phyloP scores from a whole-genome alignment of 164 flowering plant species.

The Stephania yunnanensis region DNA sequence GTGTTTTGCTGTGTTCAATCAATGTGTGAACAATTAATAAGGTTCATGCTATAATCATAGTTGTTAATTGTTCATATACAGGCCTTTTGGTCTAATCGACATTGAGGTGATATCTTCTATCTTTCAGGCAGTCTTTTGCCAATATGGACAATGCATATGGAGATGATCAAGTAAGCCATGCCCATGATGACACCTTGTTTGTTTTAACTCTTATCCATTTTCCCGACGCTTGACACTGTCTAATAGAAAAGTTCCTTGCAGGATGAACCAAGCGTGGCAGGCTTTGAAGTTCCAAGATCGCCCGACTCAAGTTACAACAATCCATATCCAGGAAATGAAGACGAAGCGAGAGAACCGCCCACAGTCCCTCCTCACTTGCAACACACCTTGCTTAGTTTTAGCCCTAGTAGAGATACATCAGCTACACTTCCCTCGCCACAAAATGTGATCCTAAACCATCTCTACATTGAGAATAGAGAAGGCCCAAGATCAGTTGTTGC shows the following conservation, averaged over 20 bases:
- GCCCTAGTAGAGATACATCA: slow-evolving; percentile 43
- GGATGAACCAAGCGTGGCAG: slow-evolving; percentile 68
- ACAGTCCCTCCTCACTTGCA: slow-evolving; percentile 77
- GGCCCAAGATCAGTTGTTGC: slow-evolving; percentile 68
- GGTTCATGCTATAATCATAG: background rate
- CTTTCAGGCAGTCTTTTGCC: slow-evolving; percentile 18
- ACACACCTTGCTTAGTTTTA: slow-evolving; percentile 50
- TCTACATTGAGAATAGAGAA: slow-evolving; percentile 82
- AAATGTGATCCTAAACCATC: slow-evolving; percentile 76
- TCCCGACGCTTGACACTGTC: background rate
- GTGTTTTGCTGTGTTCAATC: background rate
- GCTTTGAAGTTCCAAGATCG: slow-evolving; percentile 82
- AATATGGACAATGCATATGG: slow-evolving; percentile 40
- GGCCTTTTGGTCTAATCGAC: background rate
- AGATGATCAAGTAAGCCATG: slow-evolving; percentile 39
- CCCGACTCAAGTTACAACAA: slow-evolving; percentile 88
- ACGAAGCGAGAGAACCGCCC: slow-evolving; percentile 82
- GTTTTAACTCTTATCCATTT: background rate
- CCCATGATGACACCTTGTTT: slow-evolving; percentile 8
- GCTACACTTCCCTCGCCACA: slow-evolving; percentile 59
- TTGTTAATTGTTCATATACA: background rate
- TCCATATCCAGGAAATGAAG: slow-evolving; percentile 55
- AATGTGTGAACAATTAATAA: background rate
- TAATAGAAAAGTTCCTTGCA: slow-evolving; percentile 23
- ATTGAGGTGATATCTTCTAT: background rate